A percentile compares a stretch with the other conserved stretches of the same genome.
Conservation (phyloP, 2,329 filamentous ascomycete species). For the Hymenoscyphus scutula region DNA sequence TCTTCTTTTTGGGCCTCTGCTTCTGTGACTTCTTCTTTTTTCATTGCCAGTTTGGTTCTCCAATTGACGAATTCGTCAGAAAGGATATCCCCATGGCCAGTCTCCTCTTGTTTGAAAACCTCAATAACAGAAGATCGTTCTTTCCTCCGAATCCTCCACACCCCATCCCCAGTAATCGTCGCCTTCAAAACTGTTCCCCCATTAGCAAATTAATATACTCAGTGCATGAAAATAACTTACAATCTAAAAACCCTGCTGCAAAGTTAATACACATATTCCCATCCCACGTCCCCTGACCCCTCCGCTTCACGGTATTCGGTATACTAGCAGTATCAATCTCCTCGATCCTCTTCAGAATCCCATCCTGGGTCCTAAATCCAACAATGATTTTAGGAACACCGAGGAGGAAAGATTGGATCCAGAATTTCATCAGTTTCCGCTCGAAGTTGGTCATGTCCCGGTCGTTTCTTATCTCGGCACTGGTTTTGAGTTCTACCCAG, state of each 20-base stretch:
- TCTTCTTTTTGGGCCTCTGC: not conserved
- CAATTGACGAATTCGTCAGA: constrained; percentile 76
- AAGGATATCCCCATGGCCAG: constrained; percentile 72
- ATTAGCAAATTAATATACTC: constrained; percentile 20
- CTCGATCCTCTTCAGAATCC: constrained; percentile 69
- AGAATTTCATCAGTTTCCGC: constrained; percentile 89
- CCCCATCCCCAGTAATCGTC: constrained; percentile 61
- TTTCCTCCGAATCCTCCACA: constrained; percentile 74
- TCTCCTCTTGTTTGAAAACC: constrained; percentile 69
- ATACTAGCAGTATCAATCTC: constrained; percentile 79
- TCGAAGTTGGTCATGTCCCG: constrained; percentile 75
- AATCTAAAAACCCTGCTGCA: constrained; percentile 71
- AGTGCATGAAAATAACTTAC: constrained; percentile 46
- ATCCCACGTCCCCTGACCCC: constrained; percentile 72
- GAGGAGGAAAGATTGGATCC: constrained; percentile 93
- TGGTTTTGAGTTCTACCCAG: constrained; percentile 95
- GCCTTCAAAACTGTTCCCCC: constrained; percentile 56
- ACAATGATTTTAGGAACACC: constrained; percentile 91
- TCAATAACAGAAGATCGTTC: constrained; percentile 66
- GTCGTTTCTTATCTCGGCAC: constrained; percentile 65
- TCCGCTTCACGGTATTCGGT: constrained; percentile 68
- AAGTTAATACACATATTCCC: constrained; percentile 94
- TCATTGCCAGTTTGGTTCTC: constrained; percentile 42
- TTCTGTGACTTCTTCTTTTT: not conserved
- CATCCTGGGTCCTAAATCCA: constrained; percentile 74